phyloP scores from a whole-genome alignment of 352 stramenopile genomes.

The Phytopythium vexans region DNA sequence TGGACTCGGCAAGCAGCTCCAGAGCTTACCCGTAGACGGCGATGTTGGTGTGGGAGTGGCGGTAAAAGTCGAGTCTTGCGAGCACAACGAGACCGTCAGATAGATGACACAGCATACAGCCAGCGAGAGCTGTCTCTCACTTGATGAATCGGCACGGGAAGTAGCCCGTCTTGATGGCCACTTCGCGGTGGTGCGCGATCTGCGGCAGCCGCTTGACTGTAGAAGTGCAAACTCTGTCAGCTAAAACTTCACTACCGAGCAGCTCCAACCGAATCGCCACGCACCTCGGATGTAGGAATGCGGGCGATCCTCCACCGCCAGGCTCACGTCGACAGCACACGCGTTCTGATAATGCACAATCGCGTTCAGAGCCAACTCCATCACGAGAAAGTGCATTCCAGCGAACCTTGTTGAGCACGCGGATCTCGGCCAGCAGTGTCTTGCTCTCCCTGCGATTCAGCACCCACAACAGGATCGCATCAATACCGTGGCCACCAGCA shows the following conservation, averaged over 20 bases:
- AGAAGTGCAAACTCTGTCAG: neutral
- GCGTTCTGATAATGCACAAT: constrained; percentile 39
- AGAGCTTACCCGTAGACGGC: constrained; percentile 55
- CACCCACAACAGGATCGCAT: neutral
- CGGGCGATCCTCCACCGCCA: constrained; percentile 61
- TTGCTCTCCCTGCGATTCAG: constrained; percentile 38
- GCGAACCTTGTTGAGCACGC: constrained; percentile 66
- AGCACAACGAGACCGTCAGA: neutral
- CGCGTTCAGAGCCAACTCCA: no score
- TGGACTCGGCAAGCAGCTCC: no score
- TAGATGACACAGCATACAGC: neutral
- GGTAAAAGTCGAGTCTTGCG: constrained; percentile 50
- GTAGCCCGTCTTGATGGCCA: constrained; percentile 50
- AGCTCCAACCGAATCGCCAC: neutral
- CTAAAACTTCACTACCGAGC: neutral
- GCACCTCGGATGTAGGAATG: constrained; percentile 59
- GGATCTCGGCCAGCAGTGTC: constrained; percentile 65
- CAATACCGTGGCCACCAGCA: constrained; percentile 1
- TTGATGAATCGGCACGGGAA: constrained; percentile 64
- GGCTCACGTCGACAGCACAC: constrained; percentile 54
- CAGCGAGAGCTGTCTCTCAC: constrained; percentile 8
- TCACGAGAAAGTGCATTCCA: no score
- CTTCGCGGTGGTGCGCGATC: constrained; percentile 55
- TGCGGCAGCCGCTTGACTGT: constrained; percentile 49
- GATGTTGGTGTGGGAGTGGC: constrained; percentile 47